Base-by-base conservation (phyloP, 176 grass and related monocot genomes). In the Hsuehochloa calcarea region DNA sequence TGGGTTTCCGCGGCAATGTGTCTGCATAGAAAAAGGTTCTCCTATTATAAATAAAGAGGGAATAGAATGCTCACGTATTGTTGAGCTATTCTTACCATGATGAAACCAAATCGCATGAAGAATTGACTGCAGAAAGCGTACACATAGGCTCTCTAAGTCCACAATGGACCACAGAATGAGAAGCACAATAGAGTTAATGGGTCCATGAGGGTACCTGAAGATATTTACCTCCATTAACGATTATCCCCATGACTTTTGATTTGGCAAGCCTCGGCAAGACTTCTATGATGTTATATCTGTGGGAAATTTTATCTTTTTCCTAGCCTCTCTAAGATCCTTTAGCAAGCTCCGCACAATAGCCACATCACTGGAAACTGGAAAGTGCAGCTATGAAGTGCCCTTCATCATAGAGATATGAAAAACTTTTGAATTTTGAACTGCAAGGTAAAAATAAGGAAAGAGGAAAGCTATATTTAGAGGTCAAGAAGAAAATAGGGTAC, bases 401-500 rank as follows among this genome's bases (percentile, higher is more conserved):
- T 84, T 99, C 96, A 46, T 96, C 87, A 63, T 96, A 99, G 52
- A 99, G 69, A 89, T 96, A 99, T 25, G 93, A 96, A 84, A 99
- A 99, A 69, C 96, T 99, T 88, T 96, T 99, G 85, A 96, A 99
- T 81, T 92, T 99, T 78, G 90, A 75, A 89, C 96, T 99, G 91
- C 81, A 79, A n/a, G n/a, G n/a, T n/a, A n/a, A n/a, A n/a, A n/a
- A n/a, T n/a, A n/a, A 65, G 64, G 37, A 81, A 70, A 64, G 40
- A n/a, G 70, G 40, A 9, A 75, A 41, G 55, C 15, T 71, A 58
- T 81, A 80, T 74, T 82, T 64, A 50, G 72, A 83, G 64, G 37
- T 17, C 38, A 59, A 79, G 5, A 56, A 68, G 6, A 79, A 87
- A 66, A 74, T 4, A 70, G 34, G 10, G 22, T 25, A 85, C 60